A percentile compares a stretch with the other conserved stretches of the same genome.
Evolutionary conservation across 257 asterid species (phyloP).

Genomic region (Buddleja alternifolia): DNA sequence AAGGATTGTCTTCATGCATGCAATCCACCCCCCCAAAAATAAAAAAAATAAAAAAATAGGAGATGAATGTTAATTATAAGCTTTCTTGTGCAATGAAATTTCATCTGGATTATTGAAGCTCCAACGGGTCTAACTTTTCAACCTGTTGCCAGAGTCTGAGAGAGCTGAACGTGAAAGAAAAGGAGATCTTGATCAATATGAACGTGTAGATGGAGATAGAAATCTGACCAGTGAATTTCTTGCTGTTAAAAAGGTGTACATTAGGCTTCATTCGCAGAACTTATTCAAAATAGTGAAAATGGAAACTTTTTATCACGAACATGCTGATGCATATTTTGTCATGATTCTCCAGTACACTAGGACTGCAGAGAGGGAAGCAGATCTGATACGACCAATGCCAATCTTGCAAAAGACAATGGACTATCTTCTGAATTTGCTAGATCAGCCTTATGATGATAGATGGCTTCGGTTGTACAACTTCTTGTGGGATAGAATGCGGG

Average conservation of each 20-base stretch:
- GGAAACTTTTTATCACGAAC: constrained; percentile 8
- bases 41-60: too few species aligned
- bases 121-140: constrained; percentile 23
- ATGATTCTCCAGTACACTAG: constrained; percentile 79
- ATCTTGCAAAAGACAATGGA: constrained; percentile 82
- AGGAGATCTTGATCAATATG: constrained; percentile 98
- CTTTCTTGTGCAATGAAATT: constrained; percentile 8
- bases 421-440: constrained; percentile 81
- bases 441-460: constrained; percentile 72
- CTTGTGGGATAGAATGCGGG: constrained; percentile 99
- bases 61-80: constrained; percentile 4
- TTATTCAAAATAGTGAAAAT: not conserved
- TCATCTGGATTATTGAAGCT: constrained; percentile 23
- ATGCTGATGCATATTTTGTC: constrained; percentile 30
- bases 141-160: constrained; percentile 69
- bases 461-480: constrained; percentile 93
- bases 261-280: constrained; percentile 6
- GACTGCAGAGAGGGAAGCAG: constrained; percentile 98
- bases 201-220: constrained; percentile 95
- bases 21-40: not conserved
- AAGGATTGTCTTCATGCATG: constrained; percentile 1
- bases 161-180: constrained; percentile 95
- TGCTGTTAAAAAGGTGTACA: constrained; percentile 87
- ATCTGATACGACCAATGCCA: constrained; percentile 91
- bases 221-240: constrained; percentile 69